Percentiles rank a stretch among this genome's conserved stretches.
These are phyloP conservation scores for Cydonia oblonga DNA, from an alignment of 331 rosid species.

Conservation along the genomic window DNA sequence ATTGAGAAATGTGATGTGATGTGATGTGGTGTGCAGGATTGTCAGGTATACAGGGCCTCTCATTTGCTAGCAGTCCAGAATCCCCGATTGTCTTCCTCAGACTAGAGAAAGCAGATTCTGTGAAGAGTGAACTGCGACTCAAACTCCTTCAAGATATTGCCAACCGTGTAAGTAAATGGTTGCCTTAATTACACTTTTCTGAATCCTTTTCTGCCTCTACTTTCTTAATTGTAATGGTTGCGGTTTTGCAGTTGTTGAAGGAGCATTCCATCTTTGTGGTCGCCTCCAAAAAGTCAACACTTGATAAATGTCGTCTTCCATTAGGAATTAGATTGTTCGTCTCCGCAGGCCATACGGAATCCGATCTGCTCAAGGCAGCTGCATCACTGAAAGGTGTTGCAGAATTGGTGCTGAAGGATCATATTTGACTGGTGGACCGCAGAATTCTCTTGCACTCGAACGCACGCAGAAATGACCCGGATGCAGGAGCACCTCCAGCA, in stretches of 20 bases:
- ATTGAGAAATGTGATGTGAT: neutral
- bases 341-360: slow-evolving; percentile 74
- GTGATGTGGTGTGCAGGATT: slow-evolving; percentile 40
- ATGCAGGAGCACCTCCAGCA: neutral
- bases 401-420: slow-evolving; percentile 45
- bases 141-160: slow-evolving; percentile 60
- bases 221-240: slow-evolving; percentile 1
- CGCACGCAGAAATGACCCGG: neutral
- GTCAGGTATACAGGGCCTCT: slow-evolving; percentile 48
- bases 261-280: slow-evolving; percentile 66
- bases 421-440: slow-evolving; percentile 15
- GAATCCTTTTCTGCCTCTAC: slow-evolving; percentile 4
- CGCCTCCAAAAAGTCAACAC: slow-evolving; percentile 60
- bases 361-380: slow-evolving; percentile 61
- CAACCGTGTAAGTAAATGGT: slow-evolving; percentile 43
- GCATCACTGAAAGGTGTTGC: slow-evolving; percentile 65
- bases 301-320: slow-evolving; percentile 70
- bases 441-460: neutral
- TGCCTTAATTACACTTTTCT: neutral
- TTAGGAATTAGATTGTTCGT: slow-evolving; percentile 72
- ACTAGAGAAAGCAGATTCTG: slow-evolving; percentile 56
- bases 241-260: slow-evolving; percentile 49
- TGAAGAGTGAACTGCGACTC: slow-evolving; percentile 44
- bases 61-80: slow-evolving; percentile 62
- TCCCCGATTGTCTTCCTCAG: slow-evolving; percentile 79